These are phyloP conservation scores for Parietaria judaica DNA, from an alignment of 306 rosid species.

Conservation along the genomic window DNA sequence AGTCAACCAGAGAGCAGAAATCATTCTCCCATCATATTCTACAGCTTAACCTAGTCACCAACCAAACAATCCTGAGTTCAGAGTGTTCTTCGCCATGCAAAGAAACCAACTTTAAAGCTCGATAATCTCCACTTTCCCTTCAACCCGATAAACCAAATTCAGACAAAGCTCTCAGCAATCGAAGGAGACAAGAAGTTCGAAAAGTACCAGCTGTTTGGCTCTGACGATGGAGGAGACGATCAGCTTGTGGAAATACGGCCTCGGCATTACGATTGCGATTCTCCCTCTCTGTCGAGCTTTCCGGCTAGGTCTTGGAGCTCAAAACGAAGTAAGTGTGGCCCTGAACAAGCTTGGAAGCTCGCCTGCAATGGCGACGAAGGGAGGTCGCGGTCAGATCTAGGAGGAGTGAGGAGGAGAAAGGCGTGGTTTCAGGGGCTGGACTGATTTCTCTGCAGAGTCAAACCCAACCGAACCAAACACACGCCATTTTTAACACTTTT, in stretches of 20 bases:
- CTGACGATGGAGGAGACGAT: constrained; percentile 57
- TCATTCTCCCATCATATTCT: neutral
- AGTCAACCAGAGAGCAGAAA: neutral
- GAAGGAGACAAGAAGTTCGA: neutral
- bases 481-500: neutral
- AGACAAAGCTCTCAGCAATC: neutral
- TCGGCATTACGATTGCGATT: constrained; percentile 35
- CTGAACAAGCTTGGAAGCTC: neutral
- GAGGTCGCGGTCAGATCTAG: constrained; percentile 42
- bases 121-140: too few relatives aligned
- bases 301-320: too few relatives aligned
- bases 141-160: too few relatives aligned
- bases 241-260: constrained; percentile 78
- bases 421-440: constrained; percentile 15
- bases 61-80: neutral
- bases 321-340: neutral
- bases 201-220: constrained; percentile 63
- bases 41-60: constrained; percentile 5
- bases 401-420: neutral
- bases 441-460: constrained; percentile 44
- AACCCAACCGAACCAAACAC: constrained; percentile 21
- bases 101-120: too few relatives aligned
- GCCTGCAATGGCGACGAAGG: neutral
- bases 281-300: neutral
- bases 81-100: too few relatives aligned